These are phyloP conservation scores for Podospora comata DNA, from an alignment of 495 filamentous ascomycete species.

Conservation along the genomic window DNA sequence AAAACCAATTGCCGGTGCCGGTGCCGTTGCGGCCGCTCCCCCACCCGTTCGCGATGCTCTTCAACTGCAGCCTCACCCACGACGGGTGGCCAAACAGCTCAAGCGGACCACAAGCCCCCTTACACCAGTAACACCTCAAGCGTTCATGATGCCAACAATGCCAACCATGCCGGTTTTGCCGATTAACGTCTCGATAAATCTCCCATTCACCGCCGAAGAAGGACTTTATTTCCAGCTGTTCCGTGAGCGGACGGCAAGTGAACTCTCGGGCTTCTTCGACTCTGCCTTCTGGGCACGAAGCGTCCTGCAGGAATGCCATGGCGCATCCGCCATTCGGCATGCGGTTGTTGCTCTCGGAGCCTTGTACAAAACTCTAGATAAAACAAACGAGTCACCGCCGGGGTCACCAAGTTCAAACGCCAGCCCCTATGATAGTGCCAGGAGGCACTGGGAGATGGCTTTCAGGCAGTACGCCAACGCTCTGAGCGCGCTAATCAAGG, in stretches of 20 bases:
- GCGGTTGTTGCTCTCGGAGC: conserved; percentile 63
- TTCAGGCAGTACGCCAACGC: conserved; percentile 46
- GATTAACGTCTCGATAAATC: conserved; percentile 35
- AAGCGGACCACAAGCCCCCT: conserved; percentile 34
- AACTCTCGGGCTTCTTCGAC: conserved; percentile 60
- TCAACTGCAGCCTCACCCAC: conserved; percentile 25
- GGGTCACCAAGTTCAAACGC: conserved; percentile 36
- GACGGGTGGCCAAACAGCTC: conserved; percentile 29
- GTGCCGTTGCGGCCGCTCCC: conserved; percentile 15
- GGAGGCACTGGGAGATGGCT: conserved; percentile 45
- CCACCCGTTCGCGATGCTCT: conserved; percentile 27
- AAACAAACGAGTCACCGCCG: conserved; percentile 48
- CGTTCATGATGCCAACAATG: neutral
- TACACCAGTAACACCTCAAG: conserved; percentile 29
- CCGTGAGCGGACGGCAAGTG: conserved; percentile 52
- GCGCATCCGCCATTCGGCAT: conserved; percentile 61
- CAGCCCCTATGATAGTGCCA: conserved; percentile 34
- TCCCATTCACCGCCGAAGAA: conserved; percentile 45
- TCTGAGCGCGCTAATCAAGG: conserved; percentile 34
- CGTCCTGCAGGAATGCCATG: conserved; percentile 58
- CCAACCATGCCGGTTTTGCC: conserved; percentile 15
- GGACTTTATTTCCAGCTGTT: conserved; percentile 60
- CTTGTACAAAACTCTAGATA: conserved; percentile 59
- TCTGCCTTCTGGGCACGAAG: conserved; percentile 59
- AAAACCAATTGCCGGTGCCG: conserved; percentile 32